Evolutionary conservation across 768 basidiomycete species (phyloP).

Genomic region (Trametes villosa): DNA sequence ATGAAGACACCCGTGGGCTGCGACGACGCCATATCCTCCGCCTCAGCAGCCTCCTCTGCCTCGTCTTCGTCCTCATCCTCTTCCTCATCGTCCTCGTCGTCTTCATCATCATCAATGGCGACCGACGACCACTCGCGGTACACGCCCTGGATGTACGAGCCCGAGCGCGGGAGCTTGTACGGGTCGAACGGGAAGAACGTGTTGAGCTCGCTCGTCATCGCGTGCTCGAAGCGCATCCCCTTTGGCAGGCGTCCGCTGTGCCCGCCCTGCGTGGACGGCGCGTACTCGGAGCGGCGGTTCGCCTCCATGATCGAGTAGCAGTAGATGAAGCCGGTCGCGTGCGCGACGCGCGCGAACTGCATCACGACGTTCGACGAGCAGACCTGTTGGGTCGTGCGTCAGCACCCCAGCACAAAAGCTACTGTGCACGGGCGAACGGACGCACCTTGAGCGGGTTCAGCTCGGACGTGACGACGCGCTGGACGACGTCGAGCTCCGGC

Average conservation of each 20-base stretch:
- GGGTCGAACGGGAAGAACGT: constrained; percentile 99
- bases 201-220: constrained; percentile 72
- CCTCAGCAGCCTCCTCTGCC: not conserved
- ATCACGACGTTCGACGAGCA: constrained; percentile 89
- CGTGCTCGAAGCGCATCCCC: constrained; percentile 36
- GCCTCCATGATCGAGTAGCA: constrained; percentile 91
- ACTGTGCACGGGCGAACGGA: constrained; percentile 2
- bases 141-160: constrained; percentile 74
- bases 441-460: constrained; percentile 89
- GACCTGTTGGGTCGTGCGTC: constrained; percentile 49
- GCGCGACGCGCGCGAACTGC: constrained; percentile 94
- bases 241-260: constrained; percentile 15
- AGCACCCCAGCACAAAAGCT: not conserved
- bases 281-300: constrained; percentile 73
- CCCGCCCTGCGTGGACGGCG: constrained; percentile 12
- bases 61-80: constrained; percentile 50
- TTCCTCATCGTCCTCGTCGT: constrained; percentile 68
- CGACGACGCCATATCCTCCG: constrained; percentile 1
- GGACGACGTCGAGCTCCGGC: constrained; percentile 73
- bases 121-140: constrained; percentile 93
- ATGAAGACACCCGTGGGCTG: constrained; percentile 21
- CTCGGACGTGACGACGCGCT: constrained; percentile 76
- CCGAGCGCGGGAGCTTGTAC: constrained; percentile 84
- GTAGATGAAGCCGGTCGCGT: constrained; percentile 89
- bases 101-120: constrained; percentile 68